Evolutionary conservation across 768 basidiomycete species (phyloP), one percentile per base, ranked within the genome.

Genomic region (Panaeolus papilionaceus): DNA sequence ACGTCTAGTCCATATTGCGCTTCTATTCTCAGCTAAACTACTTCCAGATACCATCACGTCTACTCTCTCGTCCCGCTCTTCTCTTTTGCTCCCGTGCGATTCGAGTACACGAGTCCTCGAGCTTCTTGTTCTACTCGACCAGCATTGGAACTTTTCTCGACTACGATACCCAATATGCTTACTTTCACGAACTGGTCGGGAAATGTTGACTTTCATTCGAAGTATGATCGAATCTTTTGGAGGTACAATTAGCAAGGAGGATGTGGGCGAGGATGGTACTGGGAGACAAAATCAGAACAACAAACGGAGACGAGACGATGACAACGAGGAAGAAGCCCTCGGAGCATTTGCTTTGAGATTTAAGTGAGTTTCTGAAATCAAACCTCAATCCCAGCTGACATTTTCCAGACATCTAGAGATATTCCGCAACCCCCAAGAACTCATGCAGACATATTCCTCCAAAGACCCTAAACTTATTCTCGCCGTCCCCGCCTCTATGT

Each of bases 201-300:
- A 99, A 78, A 97, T 98, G 92, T 79, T 98, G 40, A 92, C 93
- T 0, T 95, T 96, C 74, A 94, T 98, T 33, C 82, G 96, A 67
- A 96, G 94, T 82, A 92, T 99, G 93, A 97, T 98, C 88, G 98
- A 99, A 76, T 99, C 96, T 95, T 88, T 99, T 69, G 98, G 98
- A 10, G 97, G 98, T 0, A 95, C 94, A 14, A 90, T 98, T 64
- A 94, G 91, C 72, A 95, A 95, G 74, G 94, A 96, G 72, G 95
- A 97, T 69, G 92, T 94, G 1, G 92, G 94, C 2, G 94, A 93
- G 75, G 92, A 93, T 38, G 88, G 86, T 7, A 84, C 83, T 33
- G 83, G 85, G 38, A 83, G 84, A 58, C 84, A 83, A 20, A 83
- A 85, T 44, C 83, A 86, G 47, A 81, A 84, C 33, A 82, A 83